phyloP scores from a whole-genome alignment of 306 rosid species.

The Vigna trinervia region DNA sequence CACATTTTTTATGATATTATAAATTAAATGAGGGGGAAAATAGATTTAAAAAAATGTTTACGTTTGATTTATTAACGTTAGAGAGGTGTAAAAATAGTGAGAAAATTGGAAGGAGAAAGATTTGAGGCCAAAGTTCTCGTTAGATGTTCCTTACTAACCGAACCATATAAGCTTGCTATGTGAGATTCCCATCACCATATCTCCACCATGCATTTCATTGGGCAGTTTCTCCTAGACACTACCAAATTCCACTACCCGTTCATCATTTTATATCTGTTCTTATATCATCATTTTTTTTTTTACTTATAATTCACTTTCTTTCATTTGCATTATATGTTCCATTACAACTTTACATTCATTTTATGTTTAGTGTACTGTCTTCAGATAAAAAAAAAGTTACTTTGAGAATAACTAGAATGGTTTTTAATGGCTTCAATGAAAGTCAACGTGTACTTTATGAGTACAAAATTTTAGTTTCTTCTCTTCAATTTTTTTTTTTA shows the following conservation, averaged over 20 bases:
- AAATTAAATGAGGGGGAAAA: not conserved
- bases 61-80: not conserved
- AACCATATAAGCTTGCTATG: not conserved
- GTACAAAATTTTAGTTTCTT: too few relatives aligned
- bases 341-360: too few relatives aligned
- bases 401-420: too few relatives aligned
- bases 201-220: constrained; percentile 31
- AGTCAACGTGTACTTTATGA: too few relatives aligned
- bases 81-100: not conserved
- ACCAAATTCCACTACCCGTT: not conserved
- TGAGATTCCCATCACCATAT: constrained; percentile 13
- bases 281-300: not conserved
- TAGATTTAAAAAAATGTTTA: not conserved
- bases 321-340: not conserved
- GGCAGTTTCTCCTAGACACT: not conserved
- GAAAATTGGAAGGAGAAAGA: constrained; percentile 2
- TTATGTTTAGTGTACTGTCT: too few relatives aligned
- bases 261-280: constrained; percentile 19
- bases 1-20: too few relatives aligned
- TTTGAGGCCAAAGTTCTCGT: constrained; percentile 27
- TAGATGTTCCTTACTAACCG: constrained; percentile 39
- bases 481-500: too few relatives aligned
- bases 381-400: too few relatives aligned
- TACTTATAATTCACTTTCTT: not conserved
- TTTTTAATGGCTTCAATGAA: too few relatives aligned